Evolutionary conservation across 1,284 basidiomycete genomes (phyloP).

Genomic region (Cutaneotrichosporon sp.): DNA sequence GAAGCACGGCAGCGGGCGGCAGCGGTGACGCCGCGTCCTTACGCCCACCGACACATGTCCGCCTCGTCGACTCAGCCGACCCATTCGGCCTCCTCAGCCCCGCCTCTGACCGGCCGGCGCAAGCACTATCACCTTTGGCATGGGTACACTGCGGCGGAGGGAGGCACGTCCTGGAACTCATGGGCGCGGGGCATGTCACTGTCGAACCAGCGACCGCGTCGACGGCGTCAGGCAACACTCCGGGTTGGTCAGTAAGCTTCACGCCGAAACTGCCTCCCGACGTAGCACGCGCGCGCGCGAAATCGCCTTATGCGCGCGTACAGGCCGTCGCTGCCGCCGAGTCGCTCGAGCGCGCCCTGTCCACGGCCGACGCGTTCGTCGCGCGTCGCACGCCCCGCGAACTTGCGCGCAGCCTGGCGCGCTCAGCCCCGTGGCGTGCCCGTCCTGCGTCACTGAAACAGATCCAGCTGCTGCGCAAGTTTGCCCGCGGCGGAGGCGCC

Average conservation of each 20-base stretch:
- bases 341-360: constrained; percentile 37
- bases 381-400: constrained; percentile 22
- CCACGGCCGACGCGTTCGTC: constrained; percentile 47
- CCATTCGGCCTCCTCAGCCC: constrained; percentile 13
- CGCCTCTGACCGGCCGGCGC: neutral
- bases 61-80: constrained; percentile 4
- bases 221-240: too few species aligned
- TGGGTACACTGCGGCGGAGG: constrained; percentile 71
- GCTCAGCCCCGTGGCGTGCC: constrained; percentile 68
- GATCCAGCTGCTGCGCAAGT: constrained; percentile 57
- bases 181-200: constrained; percentile 65
- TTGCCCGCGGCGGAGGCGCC: too few species aligned
- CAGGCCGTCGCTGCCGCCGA: constrained; percentile 26
- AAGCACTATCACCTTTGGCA: neutral
- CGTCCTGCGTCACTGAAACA: constrained; percentile 64
- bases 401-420: constrained; percentile 53
- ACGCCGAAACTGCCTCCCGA: constrained; percentile 21
- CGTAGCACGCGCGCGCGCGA: constrained; percentile 1
- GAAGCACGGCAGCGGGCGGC: neutral
- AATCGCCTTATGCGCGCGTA: constrained; percentile 18
- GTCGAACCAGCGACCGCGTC: constrained; percentile 53
- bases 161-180: constrained; percentile 70
- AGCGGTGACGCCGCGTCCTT: neutral
- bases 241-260: constrained; percentile 22
- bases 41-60: neutral